Percentiles rank a stretch among this genome's conserved stretches.
Conservation (phyloP, 768 basidiomycete species). For the Agaricus subrufescens region DNA sequence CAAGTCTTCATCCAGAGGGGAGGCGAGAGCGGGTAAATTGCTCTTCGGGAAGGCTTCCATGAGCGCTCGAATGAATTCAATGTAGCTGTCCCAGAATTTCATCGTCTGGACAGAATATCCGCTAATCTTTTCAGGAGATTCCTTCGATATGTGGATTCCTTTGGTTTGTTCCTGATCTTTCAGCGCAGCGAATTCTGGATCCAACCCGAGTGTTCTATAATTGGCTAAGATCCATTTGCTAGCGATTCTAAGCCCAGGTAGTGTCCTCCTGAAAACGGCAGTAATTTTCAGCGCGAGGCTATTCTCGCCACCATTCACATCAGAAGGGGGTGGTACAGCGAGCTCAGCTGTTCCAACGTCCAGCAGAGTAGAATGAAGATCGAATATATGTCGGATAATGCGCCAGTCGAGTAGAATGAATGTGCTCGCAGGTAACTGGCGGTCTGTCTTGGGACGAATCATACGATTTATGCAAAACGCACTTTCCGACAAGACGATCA, state of each 20-base stretch:
- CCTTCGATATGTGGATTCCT: slow-evolving; percentile 24
- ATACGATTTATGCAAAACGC: slow-evolving; percentile 84
- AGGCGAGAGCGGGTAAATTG: slow-evolving; percentile 50
- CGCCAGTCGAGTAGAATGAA: slow-evolving; percentile 51
- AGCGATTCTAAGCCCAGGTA: slow-evolving; percentile 83
- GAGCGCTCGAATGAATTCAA: slow-evolving; percentile 60
- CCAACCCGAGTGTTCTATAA: slow-evolving; percentile 56
- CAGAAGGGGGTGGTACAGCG: slow-evolving; percentile 48
- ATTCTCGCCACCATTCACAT: slow-evolving; percentile 41
- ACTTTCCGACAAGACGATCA: slow-evolving; percentile 70
- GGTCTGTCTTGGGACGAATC: slow-evolving; percentile 44
- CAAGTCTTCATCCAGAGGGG: slow-evolving; percentile 83
- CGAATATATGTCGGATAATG: slow-evolving; percentile 64
- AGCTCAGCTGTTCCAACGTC: slow-evolving; percentile 64
- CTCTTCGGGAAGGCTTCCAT: slow-evolving; percentile 62
- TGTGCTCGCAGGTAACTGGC: slow-evolving; percentile 25
- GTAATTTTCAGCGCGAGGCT: slow-evolving; percentile 81
- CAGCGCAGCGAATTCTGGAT: slow-evolving; percentile 31
- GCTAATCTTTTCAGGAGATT: slow-evolving; percentile 26
- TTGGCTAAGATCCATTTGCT: slow-evolving; percentile 88
- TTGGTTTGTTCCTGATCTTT: slow-evolving; percentile 24
- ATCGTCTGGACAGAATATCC: slow-evolving; percentile 34
- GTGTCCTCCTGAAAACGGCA: slow-evolving; percentile 76
- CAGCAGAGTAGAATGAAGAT: slow-evolving; percentile 58
- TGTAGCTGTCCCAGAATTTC: slow-evolving; percentile 70